Evolutionary conservation across 805 yeast species (phyloP), one percentile per base, ranked within the genome.

Genomic region (Candida vartiovaarae): DNA sequence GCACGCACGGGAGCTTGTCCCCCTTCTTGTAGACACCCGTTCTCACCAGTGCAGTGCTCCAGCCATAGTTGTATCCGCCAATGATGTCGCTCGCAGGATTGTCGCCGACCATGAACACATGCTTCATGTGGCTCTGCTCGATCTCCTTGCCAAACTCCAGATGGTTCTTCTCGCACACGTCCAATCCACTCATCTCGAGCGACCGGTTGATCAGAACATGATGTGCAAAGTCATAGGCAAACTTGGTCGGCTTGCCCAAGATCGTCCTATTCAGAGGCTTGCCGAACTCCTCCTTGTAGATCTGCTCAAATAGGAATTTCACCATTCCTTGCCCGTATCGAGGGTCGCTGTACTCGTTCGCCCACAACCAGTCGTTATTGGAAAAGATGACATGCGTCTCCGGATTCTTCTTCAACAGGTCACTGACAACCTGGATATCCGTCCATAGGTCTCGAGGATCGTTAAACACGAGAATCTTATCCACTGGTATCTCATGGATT

Each of bases 91-190:
- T 78, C 28, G 82, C 93, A 4, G 97, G 98, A 62, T 93, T 93
- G 64, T 93, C 99, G 28, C 99, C 99, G 32, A 93, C 87, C 99
- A 93, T 93, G 65, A 73, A 90, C 2, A 93, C 83, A n/a, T 73
- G 63, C 32, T 69, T 66, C 53, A 84, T 70, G n/a, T 76, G 79
- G 0, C 73, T 54, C 3, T 48, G 20, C 0, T 8, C 30, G 1
- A 58, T 47, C 23, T 46, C 48, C 29, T 54, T 44, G 9, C 63
- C 64, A 7, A 59, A 50, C 32, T 41, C 47, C 35, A 33, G 47
- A 32, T 32, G 24, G 26, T 28, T 9, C 36, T 30, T 37, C 26
- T 28, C 32, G 15, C 38, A 35, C 10, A 25, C 24, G n/a, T 35
- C 38, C 7, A 30, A 8, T 6, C 30, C 34, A 11, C 42, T 37